Base-by-base conservation (phyloP, 148 eudicot species). In the Arbutus unedo region DNA sequence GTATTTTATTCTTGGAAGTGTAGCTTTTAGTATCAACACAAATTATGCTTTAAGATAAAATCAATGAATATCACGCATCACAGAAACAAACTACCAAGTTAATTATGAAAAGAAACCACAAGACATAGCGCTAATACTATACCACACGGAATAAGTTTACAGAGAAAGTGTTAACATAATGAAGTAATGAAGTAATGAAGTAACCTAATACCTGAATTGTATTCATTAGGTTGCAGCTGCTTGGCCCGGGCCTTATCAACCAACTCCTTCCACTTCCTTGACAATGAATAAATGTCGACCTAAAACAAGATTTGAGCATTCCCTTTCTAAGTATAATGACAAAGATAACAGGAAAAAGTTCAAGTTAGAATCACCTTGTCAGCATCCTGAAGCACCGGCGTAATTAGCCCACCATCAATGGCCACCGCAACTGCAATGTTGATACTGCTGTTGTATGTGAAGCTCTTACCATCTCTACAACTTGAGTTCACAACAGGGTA, bases 401-500 rank as follows among this genome's bases (percentile, higher is more conserved):
- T 93, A 66, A 93, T 90, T 92, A 97, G 87, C 19, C 99, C 99
- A 85, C 94, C 98, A 83, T 94, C 96, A 2, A 92, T 91, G 16
- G 99, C 99, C 83, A 97, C 99, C 18, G 98, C 98, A 82, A 92
- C 95, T 1, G 98, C 98, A 84, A 97, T 87, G 86, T 97, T 97
- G 83, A 97, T 92, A 70, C 86, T 91, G 19, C 97, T 93, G 79
- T 94, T 94, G 68, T 97, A 92, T 62, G 98, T 94, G 75, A 97
- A 97, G 85, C 99, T 97, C 86, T 93, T 97, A 14, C 99, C 99
- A 82, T 97, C 99, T 88, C 98, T 91, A 86, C 99, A 97, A 82
- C 98, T 94, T 4, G 99, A 92, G 85, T 97, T 94, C 80, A 97
- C 93, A 83, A 91, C 97, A 0, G 97, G 97, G 78, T 94, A 96